Conservation (phyloP, 2,329 filamentous ascomycete species). For the Talaromyces sp. region DNA sequence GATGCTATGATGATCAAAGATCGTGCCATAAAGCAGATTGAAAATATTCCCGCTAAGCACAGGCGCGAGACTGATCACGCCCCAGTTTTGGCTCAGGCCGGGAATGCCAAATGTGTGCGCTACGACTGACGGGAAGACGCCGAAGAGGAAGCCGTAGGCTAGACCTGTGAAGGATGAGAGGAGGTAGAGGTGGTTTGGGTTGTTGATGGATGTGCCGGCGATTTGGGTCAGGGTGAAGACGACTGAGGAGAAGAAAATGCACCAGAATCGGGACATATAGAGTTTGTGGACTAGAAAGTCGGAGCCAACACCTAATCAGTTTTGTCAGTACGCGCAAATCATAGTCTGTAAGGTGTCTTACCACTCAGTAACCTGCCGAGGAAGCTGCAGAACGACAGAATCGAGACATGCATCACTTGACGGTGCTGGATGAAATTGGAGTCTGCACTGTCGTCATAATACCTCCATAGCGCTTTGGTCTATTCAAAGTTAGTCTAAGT, state of each 20-base stretch:
- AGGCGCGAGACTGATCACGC: conserved; percentile 85
- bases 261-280: conserved; percentile 84
- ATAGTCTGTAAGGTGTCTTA: conserved; percentile 42
- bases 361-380: conserved; percentile 74
- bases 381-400: conserved; percentile 87
- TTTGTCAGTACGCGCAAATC: conserved; percentile 6
- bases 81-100: conserved; percentile 93
- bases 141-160: conserved; percentile 90
- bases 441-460: conserved; percentile 71
- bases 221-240: conserved; percentile 81
- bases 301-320: conserved; percentile 70
- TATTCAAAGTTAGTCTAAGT: conserved; percentile 29
- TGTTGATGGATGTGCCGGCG: conserved; percentile 69
- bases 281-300: conserved; percentile 83
- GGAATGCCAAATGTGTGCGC: conserved; percentile 89
- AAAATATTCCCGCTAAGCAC: conserved; percentile 87
- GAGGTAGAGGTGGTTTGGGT: conserved; percentile 72
- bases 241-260: conserved; percentile 71
- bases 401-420: conserved; percentile 90
- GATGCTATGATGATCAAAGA: conserved; percentile 78
- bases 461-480: conserved; percentile 79
- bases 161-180: conserved; percentile 83
- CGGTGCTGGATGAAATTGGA: conserved; percentile 73
- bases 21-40: conserved; percentile 82
- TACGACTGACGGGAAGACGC: conserved; percentile 84